Conservation (phyloP, 257 asterid species). For the Linaria vulgaris region DNA sequence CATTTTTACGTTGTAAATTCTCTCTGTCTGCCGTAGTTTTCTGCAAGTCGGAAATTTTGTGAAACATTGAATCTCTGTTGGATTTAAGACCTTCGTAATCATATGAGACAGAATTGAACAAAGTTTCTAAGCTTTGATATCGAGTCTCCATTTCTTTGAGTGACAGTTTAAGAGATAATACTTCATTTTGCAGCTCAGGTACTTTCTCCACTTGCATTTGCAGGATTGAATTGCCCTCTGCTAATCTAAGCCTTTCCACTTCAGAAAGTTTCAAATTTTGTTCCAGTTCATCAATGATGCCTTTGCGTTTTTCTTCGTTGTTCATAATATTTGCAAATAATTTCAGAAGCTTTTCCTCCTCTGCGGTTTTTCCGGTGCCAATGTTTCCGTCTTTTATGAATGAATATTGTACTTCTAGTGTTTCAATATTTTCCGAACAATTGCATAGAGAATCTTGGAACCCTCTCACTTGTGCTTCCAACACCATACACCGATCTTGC, state of each 20-base stretch:
- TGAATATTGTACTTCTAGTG: constrained; percentile 7
- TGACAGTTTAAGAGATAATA: constrained; percentile 32
- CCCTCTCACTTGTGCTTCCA: constrained; percentile 40
- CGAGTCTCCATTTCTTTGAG: constrained; percentile 27
- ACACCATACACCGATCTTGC: constrained; percentile 27
- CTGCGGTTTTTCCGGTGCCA: constrained; percentile 23
- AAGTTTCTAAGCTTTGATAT: constrained; percentile 36
- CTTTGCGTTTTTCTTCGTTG: constrained; percentile 29
- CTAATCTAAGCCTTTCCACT: constrained; percentile 35
- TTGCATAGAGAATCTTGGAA: constrained; percentile 26
- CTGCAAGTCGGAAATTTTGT: constrained; percentile 32
- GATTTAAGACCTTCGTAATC: constrained; percentile 38
- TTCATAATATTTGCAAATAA: constrained; percentile 22
- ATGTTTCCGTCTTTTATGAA: constrained; percentile 24
- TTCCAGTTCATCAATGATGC: constrained; percentile 34
- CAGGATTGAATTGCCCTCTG: constrained; percentile 34
- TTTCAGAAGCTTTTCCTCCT: constrained; percentile 23
- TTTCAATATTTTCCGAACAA: constrained; percentile 22
- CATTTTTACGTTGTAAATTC: constrained; percentile 31
- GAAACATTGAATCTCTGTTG: constrained; percentile 25
- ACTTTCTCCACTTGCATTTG: constrained; percentile 27
- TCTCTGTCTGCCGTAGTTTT: constrained; percentile 28
- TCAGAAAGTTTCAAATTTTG: constrained; percentile 29
- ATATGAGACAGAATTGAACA: constrained; percentile 28
- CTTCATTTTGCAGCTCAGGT: constrained; percentile 36